Base-by-base conservation (phyloP, 2,329 filamentous ascomycete genomes). In the Phialophora verrucosa region DNA sequence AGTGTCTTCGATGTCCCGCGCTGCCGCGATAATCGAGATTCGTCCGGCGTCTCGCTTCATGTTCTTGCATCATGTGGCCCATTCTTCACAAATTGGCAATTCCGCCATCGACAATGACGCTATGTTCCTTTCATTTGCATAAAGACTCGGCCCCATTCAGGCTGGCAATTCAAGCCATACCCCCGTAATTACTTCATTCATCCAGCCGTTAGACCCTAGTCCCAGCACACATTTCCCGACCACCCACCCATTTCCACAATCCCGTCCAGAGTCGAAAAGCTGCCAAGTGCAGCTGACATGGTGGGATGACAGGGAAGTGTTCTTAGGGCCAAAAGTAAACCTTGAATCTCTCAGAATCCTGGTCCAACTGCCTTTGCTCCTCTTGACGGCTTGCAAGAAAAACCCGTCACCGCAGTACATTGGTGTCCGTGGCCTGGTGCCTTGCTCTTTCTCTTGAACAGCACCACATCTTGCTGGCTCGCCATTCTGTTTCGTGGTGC, bases 11-110 rank as follows among this genome's bases (percentile, higher is more conserved):
- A 12, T 14, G 49, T 53, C 23, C 31, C 25, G 58, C 53, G 20
- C 44, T 6, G 7, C 14, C 53, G 50, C 56, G 53, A 62, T 64
- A 38, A 42, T 66, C 64, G 60, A 66, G 60, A 56, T 63, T 62
- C 32, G 55, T 62, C 32, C 59, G 51, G 59, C 17, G 27, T 8
- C 25, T 57, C 55, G 62, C 49, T 47, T 64, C 47, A 31, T 53
- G 27, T 29, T 44, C 31, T 42, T 63, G 38, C 27, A 59, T 60
- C 62, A 53, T 59, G 56, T 59, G 62, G 53, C 51, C 27, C 20
- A 25, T 3, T 12, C 31, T 38, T 29, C 38, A 25, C 51, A 62
- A 35, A 62, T 62, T 62, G 59, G 59, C 59, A 63, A 55, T 59
- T 38, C 42, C 42, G 23, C 56, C 49, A 20, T 64, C 47, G 14